These are phyloP conservation scores for Diddensiella caesifluorescens DNA, from an alignment of 805 yeast genomes.

Conservation along the genomic window DNA sequence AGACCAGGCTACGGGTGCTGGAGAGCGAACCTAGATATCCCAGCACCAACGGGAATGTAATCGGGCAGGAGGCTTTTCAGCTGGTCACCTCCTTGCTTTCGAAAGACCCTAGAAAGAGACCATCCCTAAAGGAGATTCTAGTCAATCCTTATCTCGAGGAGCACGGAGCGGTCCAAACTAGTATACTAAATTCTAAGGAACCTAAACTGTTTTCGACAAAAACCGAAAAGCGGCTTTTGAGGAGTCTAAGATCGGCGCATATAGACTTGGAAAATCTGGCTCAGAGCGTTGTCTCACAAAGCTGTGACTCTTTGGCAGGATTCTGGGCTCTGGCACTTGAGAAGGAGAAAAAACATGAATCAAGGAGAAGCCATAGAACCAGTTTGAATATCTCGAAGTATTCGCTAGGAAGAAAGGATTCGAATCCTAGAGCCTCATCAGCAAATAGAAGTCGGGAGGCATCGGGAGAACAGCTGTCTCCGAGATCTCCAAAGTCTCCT, in stretches of 20 bases:
- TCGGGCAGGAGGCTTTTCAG: constrained; percentile 41
- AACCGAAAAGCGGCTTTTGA: constrained; percentile 57
- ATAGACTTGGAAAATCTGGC: constrained; percentile 57
- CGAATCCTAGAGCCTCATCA: constrained; percentile 3
- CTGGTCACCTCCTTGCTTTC: constrained; percentile 51
- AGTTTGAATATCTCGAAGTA: constrained; percentile 16
- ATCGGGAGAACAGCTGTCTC: constrained; percentile 8
- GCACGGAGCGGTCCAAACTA: constrained; percentile 40
- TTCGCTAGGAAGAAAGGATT: constrained; percentile 6
- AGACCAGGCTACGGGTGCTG: constrained; percentile 55
- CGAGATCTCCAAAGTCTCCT: constrained; percentile 11
- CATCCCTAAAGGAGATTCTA: constrained; percentile 49
- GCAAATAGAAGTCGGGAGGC: constrained; percentile 2
- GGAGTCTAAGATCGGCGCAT: constrained; percentile 54
- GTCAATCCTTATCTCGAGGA: constrained; percentile 46
- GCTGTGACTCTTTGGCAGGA: constrained; percentile 70
- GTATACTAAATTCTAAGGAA: constrained; percentile 32
- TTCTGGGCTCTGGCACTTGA: constrained; percentile 66
- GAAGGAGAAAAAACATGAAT: constrained; percentile 33
- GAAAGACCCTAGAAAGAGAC: constrained; percentile 64
- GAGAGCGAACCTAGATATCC: constrained; percentile 58
- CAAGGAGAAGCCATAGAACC: constrained; percentile 12
- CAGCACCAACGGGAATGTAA: constrained; percentile 31
- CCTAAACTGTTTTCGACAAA: constrained; percentile 50
- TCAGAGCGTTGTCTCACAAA: constrained; percentile 49